phyloP scores from a whole-genome alignment of 176 grass and related monocot species.

The Oryza meyeriana region DNA sequence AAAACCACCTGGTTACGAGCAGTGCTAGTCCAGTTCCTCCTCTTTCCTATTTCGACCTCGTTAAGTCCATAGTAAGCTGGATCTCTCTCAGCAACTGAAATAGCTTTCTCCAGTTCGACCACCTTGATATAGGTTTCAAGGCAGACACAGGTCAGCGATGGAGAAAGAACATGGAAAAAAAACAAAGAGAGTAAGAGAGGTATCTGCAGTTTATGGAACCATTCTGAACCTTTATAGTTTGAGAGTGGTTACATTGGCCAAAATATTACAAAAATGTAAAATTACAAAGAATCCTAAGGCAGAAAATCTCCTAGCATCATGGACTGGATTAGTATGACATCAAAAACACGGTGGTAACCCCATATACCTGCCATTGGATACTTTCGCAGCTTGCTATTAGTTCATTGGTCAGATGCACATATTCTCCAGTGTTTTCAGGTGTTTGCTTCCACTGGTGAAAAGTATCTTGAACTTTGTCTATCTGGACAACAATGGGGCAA shows the following conservation, averaged over 20 bases:
- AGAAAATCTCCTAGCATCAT: background rate
- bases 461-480: constrained; percentile 77
- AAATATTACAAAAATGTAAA: background rate
- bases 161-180: background rate
- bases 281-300: background rate
- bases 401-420: constrained; percentile 82
- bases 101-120: constrained; percentile 88
- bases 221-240: constrained; percentile 1
- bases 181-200: background rate
- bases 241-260: background rate
- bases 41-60: constrained; percentile 72
- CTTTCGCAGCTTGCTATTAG: constrained; percentile 81
- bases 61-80: constrained; percentile 88
- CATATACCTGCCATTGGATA: constrained; percentile 78
- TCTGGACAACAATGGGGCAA: constrained; percentile 30
- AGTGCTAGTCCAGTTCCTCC: constrained; percentile 64
- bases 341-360: background rate
- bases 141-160: background rate
- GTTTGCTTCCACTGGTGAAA: constrained; percentile 80
- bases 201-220: background rate
- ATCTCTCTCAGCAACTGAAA: constrained; percentile 71
- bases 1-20: constrained; percentile 61
- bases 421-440: constrained; percentile 74
- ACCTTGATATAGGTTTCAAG: constrained; percentile 49
- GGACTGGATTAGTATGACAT: background rate